Conservation (phyloP, 768 basidiomycete genomes). For the Astraeus odoratus region DNA sequence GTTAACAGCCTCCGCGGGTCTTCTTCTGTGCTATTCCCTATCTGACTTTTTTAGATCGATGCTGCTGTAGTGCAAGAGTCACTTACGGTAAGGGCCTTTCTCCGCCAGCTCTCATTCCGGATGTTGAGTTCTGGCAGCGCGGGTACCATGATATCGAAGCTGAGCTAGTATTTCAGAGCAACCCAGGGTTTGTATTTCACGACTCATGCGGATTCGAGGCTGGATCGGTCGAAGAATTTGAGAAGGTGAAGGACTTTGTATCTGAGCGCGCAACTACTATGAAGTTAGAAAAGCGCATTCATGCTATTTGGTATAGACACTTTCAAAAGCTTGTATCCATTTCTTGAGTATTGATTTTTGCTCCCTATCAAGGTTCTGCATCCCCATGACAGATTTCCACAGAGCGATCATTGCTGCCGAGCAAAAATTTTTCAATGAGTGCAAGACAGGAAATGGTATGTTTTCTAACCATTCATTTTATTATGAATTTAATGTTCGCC, state of each 20-base stretch:
- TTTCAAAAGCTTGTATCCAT: too few species aligned
- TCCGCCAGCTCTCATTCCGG: neutral
- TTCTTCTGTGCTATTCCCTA: neutral
- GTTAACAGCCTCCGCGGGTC: neutral
- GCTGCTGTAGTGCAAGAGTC: neutral
- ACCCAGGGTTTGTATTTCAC: conserved; percentile 32
- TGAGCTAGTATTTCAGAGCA: conserved; percentile 25
- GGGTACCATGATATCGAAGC: conserved; percentile 29
- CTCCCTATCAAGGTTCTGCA: conserved; percentile 36
- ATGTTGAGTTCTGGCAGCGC: neutral
- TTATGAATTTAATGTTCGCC: neutral
- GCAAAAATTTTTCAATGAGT: conserved; percentile 24
- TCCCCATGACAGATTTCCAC: conserved; percentile 19
- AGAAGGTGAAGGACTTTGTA: conserved; percentile 27
- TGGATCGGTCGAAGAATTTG: conserved; percentile 24
- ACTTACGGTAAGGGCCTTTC: neutral
- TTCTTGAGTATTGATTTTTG: too few species aligned
- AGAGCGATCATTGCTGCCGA: conserved; percentile 25
- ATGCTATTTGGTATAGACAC: conserved; percentile 32
- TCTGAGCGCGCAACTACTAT: conserved; percentile 12
- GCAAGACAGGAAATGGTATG: conserved; percentile 9
- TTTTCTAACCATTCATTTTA: neutral
- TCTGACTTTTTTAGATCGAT: conserved; percentile 1
- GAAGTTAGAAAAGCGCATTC: conserved; percentile 22
- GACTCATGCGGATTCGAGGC: conserved; percentile 37